Base-by-base conservation (phyloP, 108 stramenopile genomes). In the Nitzschia inconspicua region DNA sequence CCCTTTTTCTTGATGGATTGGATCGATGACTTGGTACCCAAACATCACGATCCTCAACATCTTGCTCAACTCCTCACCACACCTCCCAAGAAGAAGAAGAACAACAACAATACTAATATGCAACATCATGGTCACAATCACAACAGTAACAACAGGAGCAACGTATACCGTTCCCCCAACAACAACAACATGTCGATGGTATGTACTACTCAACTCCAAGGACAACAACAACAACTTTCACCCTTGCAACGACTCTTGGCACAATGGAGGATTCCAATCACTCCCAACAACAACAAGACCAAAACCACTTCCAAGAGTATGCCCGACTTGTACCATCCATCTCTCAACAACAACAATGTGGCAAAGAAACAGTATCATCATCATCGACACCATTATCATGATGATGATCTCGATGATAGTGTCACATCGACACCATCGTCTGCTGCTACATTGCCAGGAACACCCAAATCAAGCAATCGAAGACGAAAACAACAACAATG, bases 1-100 rank as follows among this genome's bases (percentile, higher is more conserved):
- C 53, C 53, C 0, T 54, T 54, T 22, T 54, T 54, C 34, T 22
- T 54, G 0, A 32, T 54, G n/a, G 53, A 54, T 54, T 54, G 53
- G 53, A 29, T 54, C 3, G 34, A 54, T 32, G 53, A 54, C 7
- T 28, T 54, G 13, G 32, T 54, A 31, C 53, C 53, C 0, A 28
- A 35, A 31, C 22, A 36, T 35, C 34, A 31, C 10, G 29, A 29
- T 14, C 35, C 53, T 3, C 32, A 36, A 2, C 35, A 1, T 14
- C 37, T 39, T 0, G 37, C 37, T 0, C 37, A 39, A 39, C 37
- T 39, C n/a, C n/a, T 39, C 14, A 39, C 11, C 13, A 37, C 36
- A 14, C 37, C 11, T 14, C n/a, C 37, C n/a, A 0, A 39, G 11
- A 39, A 1, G 37, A 39, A 39, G 11, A 39, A 39, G 37, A 39